phyloP scores from a whole-genome alignment of 805 yeast genomes.

The Saccharomycopsis sp. region DNA sequence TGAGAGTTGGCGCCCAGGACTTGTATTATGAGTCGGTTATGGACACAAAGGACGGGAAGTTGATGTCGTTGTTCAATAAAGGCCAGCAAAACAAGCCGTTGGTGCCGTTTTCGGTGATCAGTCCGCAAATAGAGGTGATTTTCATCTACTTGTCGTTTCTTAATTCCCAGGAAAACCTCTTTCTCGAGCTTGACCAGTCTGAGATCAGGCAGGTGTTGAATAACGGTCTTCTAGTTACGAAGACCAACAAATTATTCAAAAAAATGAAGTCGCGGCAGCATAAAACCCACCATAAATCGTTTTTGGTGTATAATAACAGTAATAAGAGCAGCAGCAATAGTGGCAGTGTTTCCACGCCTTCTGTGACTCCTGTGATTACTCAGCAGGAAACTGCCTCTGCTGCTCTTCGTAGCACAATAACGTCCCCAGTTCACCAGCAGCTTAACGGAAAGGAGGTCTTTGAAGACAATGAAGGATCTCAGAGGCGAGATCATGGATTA shows the following conservation, averaged over 20 bases:
- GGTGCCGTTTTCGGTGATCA: conserved; percentile 53
- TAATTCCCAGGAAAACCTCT: conserved; percentile 69
- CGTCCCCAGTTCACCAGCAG: background rate
- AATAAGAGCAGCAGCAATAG: background rate
- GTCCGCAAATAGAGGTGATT: conserved; percentile 69
- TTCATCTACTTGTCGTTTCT: conserved; percentile 74
- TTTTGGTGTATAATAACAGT: conserved; percentile 7
- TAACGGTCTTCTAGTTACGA: conserved; percentile 14
- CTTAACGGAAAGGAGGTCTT: background rate
- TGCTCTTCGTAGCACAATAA: background rate
- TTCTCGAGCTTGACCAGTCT: conserved; percentile 83
- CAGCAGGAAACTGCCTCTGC: background rate
- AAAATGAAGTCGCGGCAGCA: conserved; percentile 5
- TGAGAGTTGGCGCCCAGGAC: background rate
- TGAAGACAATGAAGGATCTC: conserved; percentile 4
- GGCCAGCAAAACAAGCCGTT: conserved; percentile 22
- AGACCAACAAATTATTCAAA: conserved; percentile 5
- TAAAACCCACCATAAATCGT: conserved; percentile 15
- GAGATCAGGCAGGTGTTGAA: conserved; percentile 77
- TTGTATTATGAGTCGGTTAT: background rate
- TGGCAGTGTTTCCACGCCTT: background rate
- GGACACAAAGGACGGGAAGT: background rate
- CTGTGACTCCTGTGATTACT: background rate
- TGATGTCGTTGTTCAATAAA: conserved; percentile 11
- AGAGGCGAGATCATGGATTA: conserved; percentile 10